Evolutionary conservation across 2,329 filamentous ascomycete genomes (phyloP), one percentile per base, ranked within the genome.

Genomic region (Aspergillus carbonarius): DNA sequence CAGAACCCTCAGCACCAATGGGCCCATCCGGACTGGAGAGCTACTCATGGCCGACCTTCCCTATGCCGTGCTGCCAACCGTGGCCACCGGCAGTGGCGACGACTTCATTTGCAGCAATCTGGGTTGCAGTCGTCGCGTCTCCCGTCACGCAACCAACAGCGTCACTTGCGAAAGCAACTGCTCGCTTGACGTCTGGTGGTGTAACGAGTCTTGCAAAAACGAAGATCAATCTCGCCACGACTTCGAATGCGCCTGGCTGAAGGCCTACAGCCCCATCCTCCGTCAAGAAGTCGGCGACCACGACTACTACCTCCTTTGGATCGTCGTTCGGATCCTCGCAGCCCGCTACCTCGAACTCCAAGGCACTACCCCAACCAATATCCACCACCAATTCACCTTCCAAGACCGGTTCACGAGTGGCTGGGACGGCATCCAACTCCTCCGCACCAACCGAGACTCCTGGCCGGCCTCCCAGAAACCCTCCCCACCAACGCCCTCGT

Each of bases 241-340:
- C 40, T 39, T 34, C 8, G 52, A 20, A 20, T 48, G 52, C 18
- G 37, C 18, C 20, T 55, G 52, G 52, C 18, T 55, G 40, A 55
- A 37, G 25, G 17, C 30, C 1, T 32, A 55, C 25, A 44, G 18
- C 1, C 23, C 12, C 1, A 9, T 12, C 2, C 27, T 53, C 7
- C 49, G 23, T 18, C 55, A 53, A 17, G 18, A 37, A 39, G 8
- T 32, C 5, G 34, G 30, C n/a, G 55, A 42, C 5, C 40, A 57
- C 8, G 55, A 57, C 13, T 53, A 53, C 7, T n/a, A 32, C 32
- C 53, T 53, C 37, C 39, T 49, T 15, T 58, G 49, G 55, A 34
- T 54, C 10, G 25, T 58, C 20, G 5, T 49, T 10, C 55, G 23
- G 1, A 30, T 54, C 4, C 27, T 54, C 27, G 55, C 55, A 15